Conservation (phyloP, 2,329 filamentous ascomycete species). For the Colletotrichum lupini region DNA sequence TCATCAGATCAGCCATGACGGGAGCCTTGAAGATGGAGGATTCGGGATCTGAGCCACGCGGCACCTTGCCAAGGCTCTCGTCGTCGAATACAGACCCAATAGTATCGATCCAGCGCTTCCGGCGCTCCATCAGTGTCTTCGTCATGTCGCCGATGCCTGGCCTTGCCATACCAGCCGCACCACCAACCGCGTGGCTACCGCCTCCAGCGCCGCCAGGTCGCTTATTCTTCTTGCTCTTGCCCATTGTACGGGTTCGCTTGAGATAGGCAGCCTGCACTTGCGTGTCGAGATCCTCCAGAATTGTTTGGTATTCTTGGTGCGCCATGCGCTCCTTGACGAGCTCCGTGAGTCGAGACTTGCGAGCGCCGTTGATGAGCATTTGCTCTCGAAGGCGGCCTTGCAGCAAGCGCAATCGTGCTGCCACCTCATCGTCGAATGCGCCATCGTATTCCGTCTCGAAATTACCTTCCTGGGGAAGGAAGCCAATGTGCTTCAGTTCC, state of each 20-base stretch:
- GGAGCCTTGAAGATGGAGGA: slow-evolving; percentile 79
- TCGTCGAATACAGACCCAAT: slow-evolving; percentile 93
- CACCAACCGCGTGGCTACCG: slow-evolving; percentile 70
- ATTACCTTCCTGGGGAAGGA: slow-evolving; percentile 73
- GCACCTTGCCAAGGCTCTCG: slow-evolving; percentile 79
- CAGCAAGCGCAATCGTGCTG: slow-evolving; percentile 85
- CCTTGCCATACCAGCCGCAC: slow-evolving; percentile 71
- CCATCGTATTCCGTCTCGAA: slow-evolving; percentile 83
- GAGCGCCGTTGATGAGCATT: slow-evolving; percentile 88
- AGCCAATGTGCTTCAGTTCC: slow-evolving; percentile 90
- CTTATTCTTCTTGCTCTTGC: slow-evolving; percentile 93
- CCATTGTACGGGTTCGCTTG: slow-evolving; percentile 93
- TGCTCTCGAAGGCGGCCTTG: slow-evolving; percentile 86
- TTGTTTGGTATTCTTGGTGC: slow-evolving; percentile 95
- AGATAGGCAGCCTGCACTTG: slow-evolving; percentile 96
- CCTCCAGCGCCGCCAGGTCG: slow-evolving; percentile 80
- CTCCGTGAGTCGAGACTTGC: slow-evolving; percentile 87
- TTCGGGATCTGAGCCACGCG: slow-evolving; percentile 70
- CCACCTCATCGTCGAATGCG: slow-evolving; percentile 93
- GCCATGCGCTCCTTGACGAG: slow-evolving; percentile 93
- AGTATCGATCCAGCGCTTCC: slow-evolving; percentile 88
- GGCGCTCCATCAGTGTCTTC: slow-evolving; percentile 90
- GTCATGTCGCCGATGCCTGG: slow-evolving; percentile 91
- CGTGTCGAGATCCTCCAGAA: slow-evolving; percentile 93
- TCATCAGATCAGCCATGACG: slow-evolving; percentile 78